Conservation (phyloP, 179 eudicot species). For the Vitellaria paradoxa region DNA sequence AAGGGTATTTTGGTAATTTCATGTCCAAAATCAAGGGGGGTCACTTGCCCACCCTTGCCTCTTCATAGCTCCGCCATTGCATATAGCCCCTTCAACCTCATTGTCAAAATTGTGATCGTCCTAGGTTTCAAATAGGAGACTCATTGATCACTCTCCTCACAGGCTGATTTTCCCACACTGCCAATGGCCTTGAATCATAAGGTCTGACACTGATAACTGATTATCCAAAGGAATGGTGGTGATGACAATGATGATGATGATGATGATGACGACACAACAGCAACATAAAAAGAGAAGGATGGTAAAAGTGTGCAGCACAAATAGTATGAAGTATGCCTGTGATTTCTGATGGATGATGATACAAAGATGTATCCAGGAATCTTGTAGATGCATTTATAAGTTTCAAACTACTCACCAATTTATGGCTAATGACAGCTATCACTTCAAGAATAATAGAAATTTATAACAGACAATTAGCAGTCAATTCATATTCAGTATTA, state of each 20-base stretch:
- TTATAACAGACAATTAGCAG: too few species aligned
- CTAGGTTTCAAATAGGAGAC: not conserved
- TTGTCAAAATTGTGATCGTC: not conserved
- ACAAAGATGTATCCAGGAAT: not conserved
- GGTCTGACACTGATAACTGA: too few species aligned
- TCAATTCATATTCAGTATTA: not conserved
- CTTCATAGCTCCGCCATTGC: too few species aligned
- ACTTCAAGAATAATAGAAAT: not conserved
- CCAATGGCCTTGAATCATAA: too few species aligned
- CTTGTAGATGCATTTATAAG: constrained; percentile 6
- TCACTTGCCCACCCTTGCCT: too few species aligned
- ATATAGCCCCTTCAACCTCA: not conserved
- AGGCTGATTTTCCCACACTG: not conserved
- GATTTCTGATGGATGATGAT: constrained; percentile 4
- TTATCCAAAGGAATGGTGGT: too few species aligned
- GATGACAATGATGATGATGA: too few species aligned
- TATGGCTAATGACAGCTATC: not conserved
- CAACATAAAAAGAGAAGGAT: not conserved
- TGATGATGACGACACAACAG: too few species aligned
- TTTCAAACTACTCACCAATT: not conserved
- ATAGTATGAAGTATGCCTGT: not conserved
- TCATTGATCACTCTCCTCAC: not conserved
- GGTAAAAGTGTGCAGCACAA: not conserved
- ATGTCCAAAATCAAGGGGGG: too few species aligned
- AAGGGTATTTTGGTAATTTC: too few species aligned